phyloP scores from a whole-genome alignment of 2,329 filamentous ascomycete genomes.

The Diatrype stigma region DNA sequence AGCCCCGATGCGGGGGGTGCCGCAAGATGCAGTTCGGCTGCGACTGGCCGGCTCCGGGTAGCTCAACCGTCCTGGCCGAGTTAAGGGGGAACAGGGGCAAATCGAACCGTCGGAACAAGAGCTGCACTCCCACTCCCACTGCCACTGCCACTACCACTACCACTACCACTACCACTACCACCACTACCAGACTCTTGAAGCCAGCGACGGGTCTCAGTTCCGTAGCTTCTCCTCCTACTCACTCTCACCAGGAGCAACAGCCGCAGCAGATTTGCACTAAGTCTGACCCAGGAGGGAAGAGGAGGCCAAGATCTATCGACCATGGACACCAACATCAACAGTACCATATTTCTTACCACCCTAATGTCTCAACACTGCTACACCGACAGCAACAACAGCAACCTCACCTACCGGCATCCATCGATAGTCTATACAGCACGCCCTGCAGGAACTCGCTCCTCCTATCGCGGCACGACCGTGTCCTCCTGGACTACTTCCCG shows the following conservation, averaged over 20 bases:
- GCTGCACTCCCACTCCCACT: not conserved
- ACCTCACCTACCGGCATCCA: not conserved
- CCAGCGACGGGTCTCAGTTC: too few species aligned
- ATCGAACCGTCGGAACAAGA: not conserved
- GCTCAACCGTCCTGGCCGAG: too few species aligned
- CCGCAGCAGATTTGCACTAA: too few species aligned
- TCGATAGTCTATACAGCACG: not conserved
- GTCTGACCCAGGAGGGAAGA: too few species aligned
- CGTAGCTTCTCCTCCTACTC: too few species aligned
- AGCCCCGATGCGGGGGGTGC: conserved; percentile 3
- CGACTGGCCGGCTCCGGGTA: conserved; percentile 1
- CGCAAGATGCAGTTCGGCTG: conserved; percentile 1
- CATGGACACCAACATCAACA: too few species aligned
- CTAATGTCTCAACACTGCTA: too few species aligned
- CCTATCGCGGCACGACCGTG: conserved; percentile 1
- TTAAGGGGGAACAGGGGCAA: not conserved
- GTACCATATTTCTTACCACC: too few species aligned
- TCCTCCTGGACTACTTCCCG: conserved; percentile 4
- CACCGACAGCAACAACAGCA: too few species aligned
- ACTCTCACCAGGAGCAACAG: too few species aligned
- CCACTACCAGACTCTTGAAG: too few species aligned
- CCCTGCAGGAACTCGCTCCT: conserved; percentile 1
- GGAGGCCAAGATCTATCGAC: too few species aligned
- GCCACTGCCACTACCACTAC: not conserved
- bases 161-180: not conserved